Base-by-base conservation (phyloP, 495 filamentous ascomycete species). In the Penicillium tannophilum region DNA sequence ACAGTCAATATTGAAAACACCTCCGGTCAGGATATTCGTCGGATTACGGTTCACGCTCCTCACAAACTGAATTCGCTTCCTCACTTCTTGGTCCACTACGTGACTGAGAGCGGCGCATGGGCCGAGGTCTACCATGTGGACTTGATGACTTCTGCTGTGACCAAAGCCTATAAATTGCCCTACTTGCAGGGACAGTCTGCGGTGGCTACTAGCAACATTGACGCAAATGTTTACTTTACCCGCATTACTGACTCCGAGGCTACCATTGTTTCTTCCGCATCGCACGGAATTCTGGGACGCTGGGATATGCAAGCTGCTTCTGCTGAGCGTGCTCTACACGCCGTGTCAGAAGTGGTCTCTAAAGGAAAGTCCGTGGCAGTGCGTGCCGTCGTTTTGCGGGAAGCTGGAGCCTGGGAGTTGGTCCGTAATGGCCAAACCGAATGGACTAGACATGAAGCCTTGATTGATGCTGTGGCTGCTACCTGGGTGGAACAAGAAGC, bases 71-170 rank as follows among this genome's bases (percentile, higher is more conserved):
- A 87, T 68, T 87, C 88, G 31, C 76, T 84, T 24, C 79, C 90
- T 4, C 88, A 95, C 77, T 90, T 97, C 73, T 74, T 97, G 43
- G 89, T 97, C 8, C 90, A 97, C 59, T 94, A 83, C 69, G 83
- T 87, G 65, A 90, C 90, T 1, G 72, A 73, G 4, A 80, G 77
- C 14, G 84, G 85, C 16, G 88, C 92, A 66, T 90, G 87, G 79
- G 92, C 90, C 6, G 90, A 94, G 60, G 89, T 97, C 30, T 97
- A 86, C 67, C 91, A 94, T 62, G 79, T 94, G 62, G 83, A 96
- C 63, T 66, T 89, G 52, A 83, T 84, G 67, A 83, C 80, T n/a
- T 79, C 77, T 26, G 77, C 72, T 6, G 81, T 93, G 31, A 80
- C 76, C 2, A 90, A 90, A 67, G 87, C 88, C 1, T 96, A 96